phyloP scores from a whole-genome alignment of 2,329 filamentous ascomycete genomes.

The Paramyrothecium roridum region DNA sequence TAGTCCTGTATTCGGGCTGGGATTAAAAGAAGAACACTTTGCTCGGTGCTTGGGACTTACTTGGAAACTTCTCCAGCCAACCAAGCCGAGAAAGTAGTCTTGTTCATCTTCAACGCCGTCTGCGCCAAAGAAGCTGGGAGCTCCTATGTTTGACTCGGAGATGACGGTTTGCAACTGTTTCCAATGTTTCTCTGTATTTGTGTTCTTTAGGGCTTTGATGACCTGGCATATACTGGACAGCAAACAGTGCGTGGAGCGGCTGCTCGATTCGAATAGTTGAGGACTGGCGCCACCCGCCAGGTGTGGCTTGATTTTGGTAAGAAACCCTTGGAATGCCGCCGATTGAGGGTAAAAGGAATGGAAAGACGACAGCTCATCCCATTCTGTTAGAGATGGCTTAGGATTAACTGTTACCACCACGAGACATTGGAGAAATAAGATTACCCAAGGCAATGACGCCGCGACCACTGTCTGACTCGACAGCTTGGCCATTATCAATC shows the following conservation, averaged over 20 bases:
- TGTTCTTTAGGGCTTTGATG: background rate
- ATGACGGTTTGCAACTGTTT: background rate
- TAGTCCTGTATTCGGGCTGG: background rate
- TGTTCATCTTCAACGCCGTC: background rate
- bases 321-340: background rate
- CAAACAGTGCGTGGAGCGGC: background rate
- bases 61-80: slow-evolving; percentile 2
- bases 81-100: background rate
- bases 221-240: background rate
- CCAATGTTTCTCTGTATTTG: background rate
- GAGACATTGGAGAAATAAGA: background rate
- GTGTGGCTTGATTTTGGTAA: background rate
- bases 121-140: background rate
- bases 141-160: background rate
- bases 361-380: background rate
- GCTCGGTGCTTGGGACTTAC: background rate
- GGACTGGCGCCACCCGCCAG: background rate
- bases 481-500: background rate
- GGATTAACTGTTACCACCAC: background rate
- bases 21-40: background rate
- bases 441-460: background rate
- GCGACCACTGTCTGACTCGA: background rate
- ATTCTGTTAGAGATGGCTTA: slow-evolving; percentile 27
- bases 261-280: background rate
- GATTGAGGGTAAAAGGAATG: background rate